Evolutionary conservation across 495 filamentous ascomycete genomes (phyloP).

Genomic region (Talaromyces borbonicus): DNA sequence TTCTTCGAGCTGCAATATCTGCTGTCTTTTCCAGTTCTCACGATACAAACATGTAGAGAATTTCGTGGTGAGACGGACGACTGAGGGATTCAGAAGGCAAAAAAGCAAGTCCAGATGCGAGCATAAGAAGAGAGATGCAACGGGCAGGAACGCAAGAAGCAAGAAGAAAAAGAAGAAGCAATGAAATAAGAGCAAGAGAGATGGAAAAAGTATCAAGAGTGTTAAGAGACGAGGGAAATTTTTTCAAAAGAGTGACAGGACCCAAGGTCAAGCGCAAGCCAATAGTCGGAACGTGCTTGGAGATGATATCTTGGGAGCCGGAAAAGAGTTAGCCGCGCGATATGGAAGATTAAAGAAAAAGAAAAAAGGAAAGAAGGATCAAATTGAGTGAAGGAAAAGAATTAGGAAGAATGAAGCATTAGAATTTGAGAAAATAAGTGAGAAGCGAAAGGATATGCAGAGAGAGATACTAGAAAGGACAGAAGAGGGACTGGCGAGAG

Average conservation of each 20-base stretch:
- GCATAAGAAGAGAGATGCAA: too few relatives aligned
- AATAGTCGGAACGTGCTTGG: slow-evolving; percentile 7
- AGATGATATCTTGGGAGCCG: slow-evolving; percentile 3
- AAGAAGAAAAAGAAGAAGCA: neutral
- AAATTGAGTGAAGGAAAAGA: slow-evolving; percentile 11
- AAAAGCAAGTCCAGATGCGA: too few relatives aligned
- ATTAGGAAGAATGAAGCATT: slow-evolving; percentile 20
- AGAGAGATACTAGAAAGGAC: neutral
- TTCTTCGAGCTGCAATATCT: neutral
- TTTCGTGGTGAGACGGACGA: too few relatives aligned
- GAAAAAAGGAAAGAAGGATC: neutral
- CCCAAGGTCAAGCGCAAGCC: slow-evolving; percentile 8
- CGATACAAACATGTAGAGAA: too few relatives aligned
- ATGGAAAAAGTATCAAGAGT: neutral
- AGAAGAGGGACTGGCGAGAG: neutral
- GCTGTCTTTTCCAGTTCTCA: too few relatives aligned
- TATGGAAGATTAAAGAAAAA: too few relatives aligned
- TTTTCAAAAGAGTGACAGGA: slow-evolving; percentile 10
- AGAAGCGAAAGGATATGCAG: slow-evolving; percentile 14
- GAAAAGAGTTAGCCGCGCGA: slow-evolving; percentile 1
- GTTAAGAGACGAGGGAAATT: neutral
- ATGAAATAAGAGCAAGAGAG: neutral
- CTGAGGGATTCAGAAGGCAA: too few relatives aligned
- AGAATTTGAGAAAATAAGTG: slow-evolving; percentile 15
- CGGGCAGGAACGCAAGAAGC: neutral